phyloP scores from a whole-genome alignment of 768 basidiomycete species.

The Lentinula lateritia region DNA sequence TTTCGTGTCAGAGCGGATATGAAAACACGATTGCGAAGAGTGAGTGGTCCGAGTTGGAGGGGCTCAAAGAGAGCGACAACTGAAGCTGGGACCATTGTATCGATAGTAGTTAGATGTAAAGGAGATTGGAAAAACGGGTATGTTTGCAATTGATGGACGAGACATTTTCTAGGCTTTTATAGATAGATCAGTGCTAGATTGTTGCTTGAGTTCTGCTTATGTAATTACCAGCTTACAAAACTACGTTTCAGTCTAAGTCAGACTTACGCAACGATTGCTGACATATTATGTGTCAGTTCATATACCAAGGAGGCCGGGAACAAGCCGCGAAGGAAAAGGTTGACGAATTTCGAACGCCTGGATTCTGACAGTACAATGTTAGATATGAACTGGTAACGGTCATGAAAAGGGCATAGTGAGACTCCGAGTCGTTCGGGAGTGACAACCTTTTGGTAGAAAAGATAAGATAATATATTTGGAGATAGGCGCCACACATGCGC shows the following conservation, averaged over 20 bases:
- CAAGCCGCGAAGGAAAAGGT: too few species aligned
- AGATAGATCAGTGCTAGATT: too few species aligned
- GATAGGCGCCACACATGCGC: too few species aligned
- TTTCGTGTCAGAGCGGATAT: conserved; percentile 38
- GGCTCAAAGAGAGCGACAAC: conserved; percentile 21
- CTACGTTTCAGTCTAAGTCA: too few species aligned
- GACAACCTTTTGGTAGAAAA: not conserved
- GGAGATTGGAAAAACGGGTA: not conserved
- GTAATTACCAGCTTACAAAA: too few species aligned
- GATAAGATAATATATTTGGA: too few species aligned
- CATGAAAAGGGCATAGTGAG: not conserved
- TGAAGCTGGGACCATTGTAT: not conserved
- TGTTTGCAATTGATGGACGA: not conserved
- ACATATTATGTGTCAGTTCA: too few species aligned
- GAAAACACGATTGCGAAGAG: conserved; percentile 30
- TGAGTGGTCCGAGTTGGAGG: conserved; percentile 29
- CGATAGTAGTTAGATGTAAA: not conserved
- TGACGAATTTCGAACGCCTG: too few species aligned
- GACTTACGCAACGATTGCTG: too few species aligned
- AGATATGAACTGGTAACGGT: not conserved
- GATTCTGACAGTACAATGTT: too few species aligned
- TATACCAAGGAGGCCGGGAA: too few species aligned
- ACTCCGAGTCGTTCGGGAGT: not conserved
- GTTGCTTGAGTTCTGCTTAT: too few species aligned
- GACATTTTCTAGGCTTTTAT: not conserved